Conservation (phyloP, 2,329 filamentous ascomycete genomes). For the Didymosphaeria variabile region DNA sequence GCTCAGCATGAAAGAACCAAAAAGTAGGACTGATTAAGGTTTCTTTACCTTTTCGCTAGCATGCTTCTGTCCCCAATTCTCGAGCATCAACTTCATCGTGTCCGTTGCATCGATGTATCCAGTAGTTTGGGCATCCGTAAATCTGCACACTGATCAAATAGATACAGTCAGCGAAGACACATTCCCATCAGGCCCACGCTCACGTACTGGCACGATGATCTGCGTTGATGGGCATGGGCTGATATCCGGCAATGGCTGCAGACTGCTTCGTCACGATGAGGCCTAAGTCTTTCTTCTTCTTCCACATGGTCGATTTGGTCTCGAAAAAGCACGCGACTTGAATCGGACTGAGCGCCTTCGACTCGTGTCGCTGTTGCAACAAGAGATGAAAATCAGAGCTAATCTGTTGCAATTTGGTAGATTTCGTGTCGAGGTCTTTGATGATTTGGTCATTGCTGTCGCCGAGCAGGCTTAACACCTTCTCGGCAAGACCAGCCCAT, state of each 20-base stretch:
- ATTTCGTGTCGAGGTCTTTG: constrained; percentile 10
- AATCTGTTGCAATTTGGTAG: constrained; percentile 9
- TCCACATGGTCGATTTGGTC: constrained; percentile 13
- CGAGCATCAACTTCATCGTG: constrained; percentile 12
- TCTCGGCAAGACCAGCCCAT: constrained; percentile 11
- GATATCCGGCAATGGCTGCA: constrained; percentile 11
- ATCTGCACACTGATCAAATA: constrained; percentile 5
- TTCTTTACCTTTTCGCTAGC: neutral
- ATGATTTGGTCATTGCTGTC: constrained; percentile 16
- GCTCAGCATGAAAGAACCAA: neutral
- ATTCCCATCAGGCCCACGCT: neutral
- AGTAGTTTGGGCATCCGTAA: constrained; percentile 8
- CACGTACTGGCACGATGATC: constrained; percentile 12
- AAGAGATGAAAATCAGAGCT: constrained; percentile 13
- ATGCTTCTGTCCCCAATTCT: constrained; percentile 12
- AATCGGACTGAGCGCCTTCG: constrained; percentile 10
- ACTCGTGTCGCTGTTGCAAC: constrained; percentile 7
- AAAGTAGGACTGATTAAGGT: neutral
- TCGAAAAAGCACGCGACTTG: constrained; percentile 15
- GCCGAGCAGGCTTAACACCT: constrained; percentile 8
- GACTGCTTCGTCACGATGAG: constrained; percentile 17
- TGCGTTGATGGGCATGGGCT: constrained; percentile 9
- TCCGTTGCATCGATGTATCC: constrained; percentile 14
- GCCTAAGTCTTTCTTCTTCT: constrained; percentile 13
- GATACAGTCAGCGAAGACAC: neutral